Evolutionary conservation across 169 alveolate genomes (phyloP).

Genomic region (Eimeria praecox): DNA sequence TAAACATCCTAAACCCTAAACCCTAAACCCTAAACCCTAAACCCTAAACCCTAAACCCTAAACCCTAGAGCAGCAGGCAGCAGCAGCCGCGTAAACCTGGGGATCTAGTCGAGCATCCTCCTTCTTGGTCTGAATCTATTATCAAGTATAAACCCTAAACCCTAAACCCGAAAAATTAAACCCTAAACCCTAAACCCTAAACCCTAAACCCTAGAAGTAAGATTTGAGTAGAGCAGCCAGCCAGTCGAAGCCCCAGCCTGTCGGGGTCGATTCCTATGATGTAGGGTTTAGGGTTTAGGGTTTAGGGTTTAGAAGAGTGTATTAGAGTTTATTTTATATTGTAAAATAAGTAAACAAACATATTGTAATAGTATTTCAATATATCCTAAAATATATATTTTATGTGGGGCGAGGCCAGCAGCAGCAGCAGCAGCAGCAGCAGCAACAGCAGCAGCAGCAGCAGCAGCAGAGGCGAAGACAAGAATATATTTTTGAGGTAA

Average conservation of each 20-base stretch:
- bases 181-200: constrained; percentile 23
- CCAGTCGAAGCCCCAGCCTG: not conserved
- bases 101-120: not conserved
- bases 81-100: not conserved
- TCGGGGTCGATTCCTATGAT: not conserved
- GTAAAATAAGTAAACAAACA: too few relatives aligned
- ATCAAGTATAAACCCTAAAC: not conserved
- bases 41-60: not conserved
- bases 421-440: too few relatives aligned
- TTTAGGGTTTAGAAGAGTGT: not conserved
- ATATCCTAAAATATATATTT: too few relatives aligned
- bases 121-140: not conserved
- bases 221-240: not conserved
- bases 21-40: constrained; percentile 1
- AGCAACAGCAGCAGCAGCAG: too few relatives aligned
- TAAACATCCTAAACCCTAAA: constrained; percentile 6
- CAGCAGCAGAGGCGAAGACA: too few relatives aligned
- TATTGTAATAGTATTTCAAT: too few relatives aligned
- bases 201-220: not conserved
- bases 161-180: constrained; percentile 28
- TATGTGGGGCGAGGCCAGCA: too few relatives aligned
- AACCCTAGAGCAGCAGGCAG: not conserved
- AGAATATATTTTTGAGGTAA: too few relatives aligned
- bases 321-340: too few relatives aligned
- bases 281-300: constrained; percentile 17